Evolutionary conservation across 768 basidiomycete species (phyloP).

Genomic region (Tylopilus subfusipes): DNA sequence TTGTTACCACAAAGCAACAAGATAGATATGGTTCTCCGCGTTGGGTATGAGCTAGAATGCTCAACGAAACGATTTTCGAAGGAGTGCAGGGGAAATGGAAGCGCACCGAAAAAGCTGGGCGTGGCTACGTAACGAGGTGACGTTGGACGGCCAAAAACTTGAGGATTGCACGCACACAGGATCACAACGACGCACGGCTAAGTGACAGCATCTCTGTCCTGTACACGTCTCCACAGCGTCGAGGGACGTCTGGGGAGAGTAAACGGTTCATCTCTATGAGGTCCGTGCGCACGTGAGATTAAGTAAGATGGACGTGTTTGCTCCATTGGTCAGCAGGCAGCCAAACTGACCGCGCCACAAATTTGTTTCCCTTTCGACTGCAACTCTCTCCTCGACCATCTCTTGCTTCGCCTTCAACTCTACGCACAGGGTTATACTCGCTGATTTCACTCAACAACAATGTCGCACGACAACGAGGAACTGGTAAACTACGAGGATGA

Average conservation of each 20-base stretch:
- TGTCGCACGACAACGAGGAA: constrained; percentile 87
- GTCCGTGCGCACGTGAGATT: constrained; percentile 31
- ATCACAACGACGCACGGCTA: constrained; percentile 4
- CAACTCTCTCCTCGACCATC: constrained; percentile 18
- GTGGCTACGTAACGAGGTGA: constrained; percentile 12
- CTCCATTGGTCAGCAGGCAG: constrained; percentile 24
- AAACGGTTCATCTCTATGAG: not conserved
- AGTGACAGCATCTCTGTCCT: constrained; percentile 2
- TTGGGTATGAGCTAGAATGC: constrained; percentile 1
- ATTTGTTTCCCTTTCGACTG: constrained; percentile 20
- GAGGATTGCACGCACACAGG: not conserved
- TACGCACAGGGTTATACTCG: constrained; percentile 25
- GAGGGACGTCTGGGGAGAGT: not conserved
- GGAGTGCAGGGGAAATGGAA: not conserved
- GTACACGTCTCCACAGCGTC: not conserved
- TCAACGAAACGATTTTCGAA: constrained; percentile 6
- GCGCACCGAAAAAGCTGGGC: not conserved
- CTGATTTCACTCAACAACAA: constrained; percentile 35
- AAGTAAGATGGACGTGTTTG: constrained; percentile 6
- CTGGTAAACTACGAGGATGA: constrained; percentile 95
- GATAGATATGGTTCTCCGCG: constrained; percentile 2
- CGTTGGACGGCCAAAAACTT: not conserved
- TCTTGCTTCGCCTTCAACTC: constrained; percentile 21
- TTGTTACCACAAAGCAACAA: constrained; percentile 3
- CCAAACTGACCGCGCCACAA: constrained; percentile 22